These are phyloP conservation scores for Thyridium curvatum DNA, from an alignment of 2,329 filamentous ascomycete species.

Conservation along the genomic window DNA sequence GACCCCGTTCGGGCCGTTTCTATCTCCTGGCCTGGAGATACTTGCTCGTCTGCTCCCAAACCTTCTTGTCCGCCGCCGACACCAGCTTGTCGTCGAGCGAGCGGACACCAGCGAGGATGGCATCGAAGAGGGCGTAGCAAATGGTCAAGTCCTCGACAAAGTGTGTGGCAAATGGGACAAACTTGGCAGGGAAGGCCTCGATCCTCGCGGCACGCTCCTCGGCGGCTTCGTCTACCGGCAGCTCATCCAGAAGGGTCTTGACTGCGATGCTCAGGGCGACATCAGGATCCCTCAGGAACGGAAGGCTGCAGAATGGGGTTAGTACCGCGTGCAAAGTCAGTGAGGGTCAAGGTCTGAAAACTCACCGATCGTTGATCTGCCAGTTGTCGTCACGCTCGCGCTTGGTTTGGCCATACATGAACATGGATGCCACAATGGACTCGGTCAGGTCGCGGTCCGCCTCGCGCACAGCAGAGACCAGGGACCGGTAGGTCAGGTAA, in stretches of 20 bases:
- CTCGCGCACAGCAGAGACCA: constrained; percentile 73
- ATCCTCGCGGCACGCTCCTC: constrained; percentile 31
- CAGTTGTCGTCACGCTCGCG: constrained; percentile 61
- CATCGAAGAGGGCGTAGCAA: constrained; percentile 51
- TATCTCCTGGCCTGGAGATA: constrained; percentile 39
- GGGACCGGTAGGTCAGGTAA: constrained; percentile 76
- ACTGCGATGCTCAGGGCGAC: constrained; percentile 73
- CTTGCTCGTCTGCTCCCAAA: constrained; percentile 49
- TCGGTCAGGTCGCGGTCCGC: constrained; percentile 79
- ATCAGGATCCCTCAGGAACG: constrained; percentile 42
- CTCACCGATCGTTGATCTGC: constrained; percentile 11
- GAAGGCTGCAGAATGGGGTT: constrained; percentile 12
- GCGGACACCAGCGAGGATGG: constrained; percentile 51
- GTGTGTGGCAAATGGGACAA: constrained; percentile 52
- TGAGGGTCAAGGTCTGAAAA: too few species aligned
- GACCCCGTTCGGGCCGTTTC: not conserved
- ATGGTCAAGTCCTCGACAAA: constrained; percentile 55
- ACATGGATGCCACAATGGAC: constrained; percentile 71
- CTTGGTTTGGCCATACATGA: constrained; percentile 73
- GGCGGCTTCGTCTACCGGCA: constrained; percentile 53
- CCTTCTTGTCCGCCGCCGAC: constrained; percentile 35
- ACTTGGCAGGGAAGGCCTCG: constrained; percentile 43
- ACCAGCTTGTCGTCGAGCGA: constrained; percentile 43
- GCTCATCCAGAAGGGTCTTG: constrained; percentile 61
- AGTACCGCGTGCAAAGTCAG: constrained; percentile 2